Evolutionary conservation across 441 rosid species (phyloP), one percentile per base, ranked within the genome.

Genomic region (Euphorbia corollata): DNA sequence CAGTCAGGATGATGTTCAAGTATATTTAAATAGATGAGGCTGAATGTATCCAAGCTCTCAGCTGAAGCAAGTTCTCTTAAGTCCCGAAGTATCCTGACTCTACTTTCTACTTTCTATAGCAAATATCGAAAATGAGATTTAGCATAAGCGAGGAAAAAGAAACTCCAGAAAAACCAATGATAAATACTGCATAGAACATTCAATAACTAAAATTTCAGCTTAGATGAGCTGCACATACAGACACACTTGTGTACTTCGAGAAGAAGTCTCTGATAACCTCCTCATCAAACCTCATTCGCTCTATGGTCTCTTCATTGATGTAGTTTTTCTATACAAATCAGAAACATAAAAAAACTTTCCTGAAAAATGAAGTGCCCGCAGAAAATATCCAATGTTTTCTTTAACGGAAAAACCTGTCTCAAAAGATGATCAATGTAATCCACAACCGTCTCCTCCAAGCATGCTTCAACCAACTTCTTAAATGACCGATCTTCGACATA

Each of bases 31-130:
- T 92, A 95, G 65, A 90, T 86, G 53, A 95, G 97, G 2, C 97
- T 88, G 75, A 92, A 95, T 59, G 90, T 80, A 80, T 95, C 98
- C 75, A 92, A 80, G 78, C 98, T 92, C 78, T 90, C 98, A 9
- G 98, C 99, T 5, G 98, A 92, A 65, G 98, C 98, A 78, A 95
- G 99, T 76, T 95, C 99, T 83, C 97, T 85, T 57, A 92, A 80
- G 82, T 95, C 97, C 63, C 89, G 83, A 83, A 90, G 75, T 85
- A 85, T 85, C 78, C 93, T 81, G 63, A 88, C 80, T 82, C 93
- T 88, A 82, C 80, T 88, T 71, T 92, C 97, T 66, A 95, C 98
- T 88, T 95, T 90, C 96, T 92, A 84, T 50, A 67, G 66, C 75
- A 80, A 20, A 74, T 63, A 61, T 54, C 70, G 72, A 63, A 0